phyloP scores from a whole-genome alignment of 495 filamentous ascomycete species.

The Chaetomium cochliodes region DNA sequence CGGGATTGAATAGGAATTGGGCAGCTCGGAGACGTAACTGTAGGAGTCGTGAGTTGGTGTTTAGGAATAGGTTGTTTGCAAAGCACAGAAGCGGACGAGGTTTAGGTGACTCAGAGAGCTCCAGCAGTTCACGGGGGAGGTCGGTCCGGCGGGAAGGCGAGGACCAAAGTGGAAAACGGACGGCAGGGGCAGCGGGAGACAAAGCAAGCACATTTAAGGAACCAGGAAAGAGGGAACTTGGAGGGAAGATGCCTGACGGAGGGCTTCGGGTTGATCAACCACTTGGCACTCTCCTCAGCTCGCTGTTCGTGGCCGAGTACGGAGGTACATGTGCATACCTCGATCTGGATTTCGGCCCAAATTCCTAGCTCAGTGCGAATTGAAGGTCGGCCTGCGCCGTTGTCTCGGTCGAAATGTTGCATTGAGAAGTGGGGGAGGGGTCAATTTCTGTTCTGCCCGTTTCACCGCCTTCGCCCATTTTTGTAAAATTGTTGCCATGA shows the following conservation, averaged over 20 bases:
- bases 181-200: slow-evolving; percentile 6
- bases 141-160: slow-evolving; percentile 18
- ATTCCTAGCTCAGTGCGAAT: background rate
- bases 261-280: slow-evolving; percentile 12
- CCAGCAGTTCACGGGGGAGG: slow-evolving; percentile 16
- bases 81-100: background rate
- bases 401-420: slow-evolving; percentile 2
- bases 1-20: background rate
- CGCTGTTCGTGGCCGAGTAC: slow-evolving; percentile 18
- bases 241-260: slow-evolving; percentile 9
- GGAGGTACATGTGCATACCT: background rate
- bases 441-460: slow-evolving; percentile 10
- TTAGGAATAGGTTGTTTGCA: background rate
- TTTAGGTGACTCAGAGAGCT: slow-evolving; percentile 22
- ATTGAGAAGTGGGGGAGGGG: slow-evolving; percentile 23
- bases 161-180: background rate
- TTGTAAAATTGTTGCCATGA: background rate
- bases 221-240: background rate
- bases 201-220: background rate
- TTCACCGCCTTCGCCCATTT: slow-evolving; percentile 18
- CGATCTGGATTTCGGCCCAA: background rate
- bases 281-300: background rate
- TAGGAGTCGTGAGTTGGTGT: background rate
- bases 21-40: background rate
- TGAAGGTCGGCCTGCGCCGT: background rate